Evolutionary conservation across 1,284 basidiomycete genomes (phyloP), one percentile per base, ranked within the genome.

Genomic region (Ustilago curta): DNA sequence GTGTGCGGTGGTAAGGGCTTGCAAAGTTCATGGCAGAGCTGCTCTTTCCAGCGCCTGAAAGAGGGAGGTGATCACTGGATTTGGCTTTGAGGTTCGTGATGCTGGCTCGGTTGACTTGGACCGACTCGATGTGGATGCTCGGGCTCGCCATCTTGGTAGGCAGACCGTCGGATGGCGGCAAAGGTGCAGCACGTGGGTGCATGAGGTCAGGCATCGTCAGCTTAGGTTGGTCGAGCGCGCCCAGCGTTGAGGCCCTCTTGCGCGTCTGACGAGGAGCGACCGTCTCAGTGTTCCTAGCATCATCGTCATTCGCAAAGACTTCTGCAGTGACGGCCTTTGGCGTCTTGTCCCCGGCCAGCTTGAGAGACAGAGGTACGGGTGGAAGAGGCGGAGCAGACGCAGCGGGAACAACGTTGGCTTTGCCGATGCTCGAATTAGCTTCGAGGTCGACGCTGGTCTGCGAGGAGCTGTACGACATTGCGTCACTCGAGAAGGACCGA

Each of bases 391-490:
- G 73, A 0, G 69, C 29, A 2, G 59, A 68, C 27, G 58, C 69
- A 37, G 69, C 73, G 12, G 68, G 58, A 11, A 76, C 69, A 12
- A 76, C 31, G 55, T 64, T 76, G 47, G 69, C 73, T 44, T 76
- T 76, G 49, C 65, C 60, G 44, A 76, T 48, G 73, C 73, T 76
- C n/a, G 69, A 62, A 23, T 68, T 64, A 14, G 62, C 60, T 37
- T 76, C 72, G 40, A 56, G 12, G 18, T 66, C 67, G 42, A 72
- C 37, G 57, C 69, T 76, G 43, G 73, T 76, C 32, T 65, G 63
- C 35, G 72, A 76, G 8, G 72, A 76, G 64, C 63, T 68, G 61
- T 64, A 40, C 19, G 72, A 76, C 32, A 76, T 49, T 21, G 27
- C 64, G 32, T 67, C 68, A 54, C 63, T 76, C n/a, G 68, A 68